A percentile compares a stretch with the other conserved stretches of the same genome.
These are phyloP conservation scores for Pugionium cornutum DNA, from an alignment of 345 rosid species.

Conservation along the genomic window DNA sequence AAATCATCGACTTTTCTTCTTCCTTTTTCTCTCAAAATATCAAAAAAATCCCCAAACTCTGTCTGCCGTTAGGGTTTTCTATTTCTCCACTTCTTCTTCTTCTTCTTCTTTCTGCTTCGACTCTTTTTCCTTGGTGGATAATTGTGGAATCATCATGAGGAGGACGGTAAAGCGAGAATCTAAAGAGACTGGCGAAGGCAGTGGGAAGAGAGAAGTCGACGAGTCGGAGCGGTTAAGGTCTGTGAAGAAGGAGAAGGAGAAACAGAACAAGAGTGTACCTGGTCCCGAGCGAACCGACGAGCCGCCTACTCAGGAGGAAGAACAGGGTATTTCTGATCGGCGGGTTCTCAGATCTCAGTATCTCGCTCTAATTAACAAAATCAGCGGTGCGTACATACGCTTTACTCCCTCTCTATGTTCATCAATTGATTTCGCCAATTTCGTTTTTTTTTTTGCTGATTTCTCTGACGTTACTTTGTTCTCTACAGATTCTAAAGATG, in stretches of 20 bases:
- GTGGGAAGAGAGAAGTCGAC: constrained; percentile 15
- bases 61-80: constrained; percentile 40
- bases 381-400: constrained; percentile 46
- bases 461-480: not conserved
- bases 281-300: not conserved
- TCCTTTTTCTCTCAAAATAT: not conserved
- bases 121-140: not conserved
- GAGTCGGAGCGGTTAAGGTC: constrained; percentile 28
- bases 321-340: constrained; percentile 44
- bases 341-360: constrained; percentile 76
- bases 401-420: not conserved
- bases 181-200: constrained; percentile 7
- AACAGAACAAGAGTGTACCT: constrained; percentile 12
- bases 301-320: constrained; percentile 35
- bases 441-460: not conserved
- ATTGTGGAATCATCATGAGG: constrained; percentile 26
- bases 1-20: constrained; percentile 16
- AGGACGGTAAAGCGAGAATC: constrained; percentile 38
- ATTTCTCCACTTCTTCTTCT: not conserved
- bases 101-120: not conserved
- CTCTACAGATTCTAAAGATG: constrained; percentile 67
- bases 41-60: constrained; percentile 28
- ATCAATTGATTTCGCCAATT: not conserved
- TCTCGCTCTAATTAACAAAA: constrained; percentile 52
- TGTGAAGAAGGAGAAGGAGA: constrained; percentile 39